Evolutionary conservation across 441 rosid species (phyloP).

Genomic region (Viola pubescens): DNA sequence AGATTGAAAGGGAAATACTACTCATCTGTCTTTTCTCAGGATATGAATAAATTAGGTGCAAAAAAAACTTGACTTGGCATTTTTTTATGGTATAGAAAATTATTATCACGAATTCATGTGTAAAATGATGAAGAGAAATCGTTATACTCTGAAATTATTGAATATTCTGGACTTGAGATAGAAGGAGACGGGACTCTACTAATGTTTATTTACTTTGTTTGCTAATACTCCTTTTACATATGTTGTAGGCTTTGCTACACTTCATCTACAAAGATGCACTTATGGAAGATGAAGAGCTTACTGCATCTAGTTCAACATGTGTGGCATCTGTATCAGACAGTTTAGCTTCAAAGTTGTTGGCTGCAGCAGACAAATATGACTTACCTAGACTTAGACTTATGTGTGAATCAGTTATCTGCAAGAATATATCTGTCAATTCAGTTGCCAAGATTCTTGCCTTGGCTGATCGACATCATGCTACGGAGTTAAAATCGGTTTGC

Average conservation of each 20-base stretch:
- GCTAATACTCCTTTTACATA: constrained; percentile 14
- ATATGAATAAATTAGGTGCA: too few species aligned
- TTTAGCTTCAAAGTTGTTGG: constrained; percentile 33
- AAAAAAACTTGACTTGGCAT: too few species aligned
- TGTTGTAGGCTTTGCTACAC: constrained; percentile 35
- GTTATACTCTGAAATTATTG: too few species aligned
- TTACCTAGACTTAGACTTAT: constrained; percentile 36
- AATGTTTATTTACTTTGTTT: neutral
- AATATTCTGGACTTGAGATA: neutral
- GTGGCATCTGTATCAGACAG: constrained; percentile 26
- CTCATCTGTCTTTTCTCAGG: too few species aligned
- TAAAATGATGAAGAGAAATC: too few species aligned
- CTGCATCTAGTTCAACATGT: constrained; percentile 30
- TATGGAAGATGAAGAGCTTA: constrained; percentile 46
- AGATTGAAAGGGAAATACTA: too few species aligned
- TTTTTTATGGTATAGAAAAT: too few species aligned
- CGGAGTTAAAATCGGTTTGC: constrained; percentile 41
- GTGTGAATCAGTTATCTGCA: constrained; percentile 41
- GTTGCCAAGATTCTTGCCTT: constrained; percentile 36
- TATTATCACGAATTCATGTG: too few species aligned
- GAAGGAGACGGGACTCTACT: neutral
- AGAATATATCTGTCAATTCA: constrained; percentile 35
- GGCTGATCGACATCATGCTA: constrained; percentile 38
- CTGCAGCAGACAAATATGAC: constrained; percentile 39
- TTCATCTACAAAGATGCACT: constrained; percentile 41